These are phyloP conservation scores for Magnolia changhungtana DNA, from an alignment of 164 flowering plant species.

Conservation along the genomic window DNA sequence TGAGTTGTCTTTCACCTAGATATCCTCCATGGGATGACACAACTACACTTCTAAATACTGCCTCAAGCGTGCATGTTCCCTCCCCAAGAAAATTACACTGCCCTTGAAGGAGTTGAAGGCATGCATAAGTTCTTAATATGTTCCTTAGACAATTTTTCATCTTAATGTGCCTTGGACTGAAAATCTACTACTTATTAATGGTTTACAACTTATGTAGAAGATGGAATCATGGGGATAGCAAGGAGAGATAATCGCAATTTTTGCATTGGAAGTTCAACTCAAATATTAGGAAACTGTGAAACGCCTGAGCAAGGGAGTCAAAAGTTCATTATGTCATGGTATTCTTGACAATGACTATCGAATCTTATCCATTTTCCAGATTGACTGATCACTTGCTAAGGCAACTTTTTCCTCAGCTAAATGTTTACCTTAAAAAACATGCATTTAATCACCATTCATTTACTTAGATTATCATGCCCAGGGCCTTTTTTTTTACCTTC, in stretches of 20 bases:
- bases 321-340: conserved; percentile 55
- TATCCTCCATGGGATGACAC: conserved; percentile 62
- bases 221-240: not conserved
- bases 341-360: conserved; percentile 8
- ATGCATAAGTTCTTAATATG: conserved; percentile 22
- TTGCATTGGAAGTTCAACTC: conserved; percentile 41
- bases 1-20: conserved; percentile 45
- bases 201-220: not conserved
- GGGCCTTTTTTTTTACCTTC: too few species aligned
- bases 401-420: not conserved
- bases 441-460: not conserved
- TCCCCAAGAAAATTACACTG: conserved; percentile 51
- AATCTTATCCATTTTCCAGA: not conserved
- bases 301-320: conserved; percentile 40
- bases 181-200: not conserved
- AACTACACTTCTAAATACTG: conserved; percentile 40
- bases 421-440: not conserved
- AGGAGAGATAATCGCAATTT: conserved; percentile 24
- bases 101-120: conserved; percentile 51
- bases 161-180: not conserved
- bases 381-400: not conserved
- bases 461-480: too few species aligned
- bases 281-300: conserved; percentile 30
- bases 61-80: conserved; percentile 27
- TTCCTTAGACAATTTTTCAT: not conserved